Evolutionary conservation across 139 green algal species (phyloP).

Genomic region (Picochlorum sp.): DNA sequence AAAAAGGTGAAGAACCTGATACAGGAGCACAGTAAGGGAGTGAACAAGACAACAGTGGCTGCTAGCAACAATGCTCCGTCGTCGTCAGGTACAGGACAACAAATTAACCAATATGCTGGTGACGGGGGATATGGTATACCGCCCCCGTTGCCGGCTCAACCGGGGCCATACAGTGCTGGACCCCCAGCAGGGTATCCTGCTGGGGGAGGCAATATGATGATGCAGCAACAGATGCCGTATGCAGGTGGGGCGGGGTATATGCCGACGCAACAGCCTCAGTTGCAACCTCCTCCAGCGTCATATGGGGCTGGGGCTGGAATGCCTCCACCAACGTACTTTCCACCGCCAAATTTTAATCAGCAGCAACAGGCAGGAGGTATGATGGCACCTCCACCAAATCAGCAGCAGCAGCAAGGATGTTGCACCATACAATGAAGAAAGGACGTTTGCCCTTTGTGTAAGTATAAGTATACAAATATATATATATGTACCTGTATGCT

Average conservation of each 20-base stretch:
- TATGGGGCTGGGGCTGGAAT: neutral
- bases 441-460: neutral
- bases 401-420: neutral
- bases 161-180: neutral
- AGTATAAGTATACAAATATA: too few species aligned
- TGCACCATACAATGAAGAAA: neutral
- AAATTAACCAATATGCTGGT: neutral
- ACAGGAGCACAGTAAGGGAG: neutral
- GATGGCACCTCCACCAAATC: neutral
- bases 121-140: neutral
- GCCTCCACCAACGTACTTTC: slow-evolving; percentile 1
- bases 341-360: neutral
- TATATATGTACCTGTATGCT: too few species aligned
- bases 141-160: neutral
- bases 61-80: neutral
- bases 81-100: neutral
- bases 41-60: neutral
- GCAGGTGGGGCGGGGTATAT: neutral
- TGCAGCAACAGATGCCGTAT: neutral
- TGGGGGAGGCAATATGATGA: neutral
- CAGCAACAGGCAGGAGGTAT: neutral
- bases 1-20: neutral
- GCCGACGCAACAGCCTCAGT: too few species aligned
- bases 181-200: slow-evolving; percentile 2
- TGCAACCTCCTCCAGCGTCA: neutral